Base-by-base conservation (phyloP, 164 flowering plant genomes). In the Annona squamosa region DNA sequence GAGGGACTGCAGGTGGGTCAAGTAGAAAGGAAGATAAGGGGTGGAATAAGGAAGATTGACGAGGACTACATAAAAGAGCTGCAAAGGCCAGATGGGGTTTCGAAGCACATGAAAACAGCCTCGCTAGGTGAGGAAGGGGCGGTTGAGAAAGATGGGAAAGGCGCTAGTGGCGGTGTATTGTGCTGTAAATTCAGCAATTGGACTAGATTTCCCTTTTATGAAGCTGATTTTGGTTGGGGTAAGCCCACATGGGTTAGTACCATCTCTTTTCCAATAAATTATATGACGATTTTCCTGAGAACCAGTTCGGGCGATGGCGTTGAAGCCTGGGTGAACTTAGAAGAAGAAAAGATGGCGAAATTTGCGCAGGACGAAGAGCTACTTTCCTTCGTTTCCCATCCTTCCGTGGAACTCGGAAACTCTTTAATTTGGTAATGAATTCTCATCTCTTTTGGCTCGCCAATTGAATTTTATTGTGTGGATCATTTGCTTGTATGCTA, bases 181-280 rank as follows among this genome's bases (percentile, higher is more conserved):
- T 2, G 4, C 41, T 64, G 4, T 64, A 18, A 18, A 4, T 64
- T 64, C 12, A 64, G 43, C 12, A 64, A 43, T 48, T 48, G 52
- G 52, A 4, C 5, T 48, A 48, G 52, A 48, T 4, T 48, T 48
- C 52, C 52, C 9, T 64, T 64, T 12, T 64, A 64, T 18, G 67
- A 64, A 4, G 67, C 43, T 4, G 67, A 64, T 18, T 64, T 64
- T 64, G 67, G 67, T n/a, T 64, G 67, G 41, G 67, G 67, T n/a
- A 64, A 64, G 67, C 67, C 67, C 41, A 64, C 26, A 4, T 64
- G 67, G 67, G 67, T 64, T 18, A 64, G 37, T 18, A 37, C 0
- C 26, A 43, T 6, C 43, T 3, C 9, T 4, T 4, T 18, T 2
- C 67, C 67, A 18, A 3, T 64, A 3, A 37, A 64, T 4, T 18